phyloP scores from a whole-genome alignment of 2,329 filamentous ascomycete genomes.

The Macrophomina pseudophaseolina region DNA sequence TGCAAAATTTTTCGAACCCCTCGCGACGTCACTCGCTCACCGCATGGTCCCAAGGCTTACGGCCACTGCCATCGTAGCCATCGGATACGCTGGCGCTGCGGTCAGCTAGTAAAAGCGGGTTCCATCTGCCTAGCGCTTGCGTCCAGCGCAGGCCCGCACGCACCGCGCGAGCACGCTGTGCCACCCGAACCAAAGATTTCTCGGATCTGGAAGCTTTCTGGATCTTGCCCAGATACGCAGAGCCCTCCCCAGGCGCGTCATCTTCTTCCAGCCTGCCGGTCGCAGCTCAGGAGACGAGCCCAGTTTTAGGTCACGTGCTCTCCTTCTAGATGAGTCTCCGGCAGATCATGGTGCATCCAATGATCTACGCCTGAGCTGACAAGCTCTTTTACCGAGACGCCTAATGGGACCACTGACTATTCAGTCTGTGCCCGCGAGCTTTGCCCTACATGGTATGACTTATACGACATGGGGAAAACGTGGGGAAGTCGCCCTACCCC shows the following conservation, averaged over 20 bases:
- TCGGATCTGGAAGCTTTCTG: constrained; percentile 3
- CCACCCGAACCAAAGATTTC: constrained; percentile 17
- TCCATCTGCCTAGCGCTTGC: background rate
- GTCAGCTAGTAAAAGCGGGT: background rate
- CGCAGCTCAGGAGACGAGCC: constrained; percentile 22
- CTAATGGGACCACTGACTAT: constrained; percentile 12
- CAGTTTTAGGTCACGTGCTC: constrained; percentile 22
- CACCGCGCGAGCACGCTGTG: constrained; percentile 2
- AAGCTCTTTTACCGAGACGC: constrained; percentile 20
- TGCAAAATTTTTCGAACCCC: background rate
- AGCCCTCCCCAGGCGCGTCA: constrained; percentile 22
- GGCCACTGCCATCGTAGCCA: background rate
- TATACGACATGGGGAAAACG: background rate
- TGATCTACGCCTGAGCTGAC: constrained; percentile 25
- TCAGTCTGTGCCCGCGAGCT: constrained; percentile 16
- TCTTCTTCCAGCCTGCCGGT: constrained; percentile 1
- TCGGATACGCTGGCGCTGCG: background rate
- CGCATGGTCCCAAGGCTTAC: background rate
- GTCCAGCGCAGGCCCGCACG: constrained; percentile 1
- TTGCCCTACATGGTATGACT: constrained; percentile 12
- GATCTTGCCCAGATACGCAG: constrained; percentile 16
- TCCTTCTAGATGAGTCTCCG: constrained; percentile 19
- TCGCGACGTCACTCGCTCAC: constrained; percentile 7
- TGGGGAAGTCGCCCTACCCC: background rate
- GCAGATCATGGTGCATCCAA: constrained; percentile 12